Evolutionary conservation across 2,329 filamentous ascomycete species (phyloP).

Genomic region (Metarhizium album): DNA sequence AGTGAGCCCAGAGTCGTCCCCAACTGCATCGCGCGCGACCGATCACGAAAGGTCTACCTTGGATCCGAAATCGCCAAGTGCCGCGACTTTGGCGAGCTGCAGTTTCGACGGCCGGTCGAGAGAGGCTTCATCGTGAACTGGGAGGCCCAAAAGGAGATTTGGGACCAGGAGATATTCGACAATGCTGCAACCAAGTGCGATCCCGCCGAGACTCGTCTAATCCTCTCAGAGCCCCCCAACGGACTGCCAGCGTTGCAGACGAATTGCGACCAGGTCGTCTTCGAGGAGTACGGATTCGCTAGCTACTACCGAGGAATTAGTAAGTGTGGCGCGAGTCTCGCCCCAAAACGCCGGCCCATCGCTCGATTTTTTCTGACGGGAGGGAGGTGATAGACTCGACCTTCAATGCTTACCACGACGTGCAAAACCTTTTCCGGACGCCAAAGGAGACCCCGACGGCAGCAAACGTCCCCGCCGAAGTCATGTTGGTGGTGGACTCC

Average conservation of each 20-base stretch:
- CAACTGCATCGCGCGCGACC: constrained; percentile 80
- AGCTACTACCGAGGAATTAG: constrained; percentile 72
- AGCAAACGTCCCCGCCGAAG: constrained; percentile 53
- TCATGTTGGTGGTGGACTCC: constrained; percentile 79
- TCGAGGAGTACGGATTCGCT: constrained; percentile 92
- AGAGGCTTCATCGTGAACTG: constrained; percentile 94
- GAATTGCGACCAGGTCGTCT: constrained; percentile 92
- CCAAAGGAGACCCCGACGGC: constrained; percentile 34
- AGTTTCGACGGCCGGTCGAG: constrained; percentile 81
- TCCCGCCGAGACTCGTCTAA: constrained; percentile 68
- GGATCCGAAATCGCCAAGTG: constrained; percentile 69
- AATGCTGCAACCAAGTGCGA: constrained; percentile 59
- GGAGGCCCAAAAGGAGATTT: constrained; percentile 92
- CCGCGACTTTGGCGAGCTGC: constrained; percentile 79
- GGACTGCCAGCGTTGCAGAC: constrained; percentile 69
- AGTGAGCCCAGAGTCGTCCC: constrained; percentile 62
- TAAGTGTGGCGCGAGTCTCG: constrained; percentile 24
- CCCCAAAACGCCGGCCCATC: neutral
- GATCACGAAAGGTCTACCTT: constrained; percentile 68
- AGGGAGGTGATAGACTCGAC: constrained; percentile 45
- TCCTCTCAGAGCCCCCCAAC: constrained; percentile 81
- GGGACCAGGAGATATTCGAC: constrained; percentile 77
- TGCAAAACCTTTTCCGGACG: constrained; percentile 58
- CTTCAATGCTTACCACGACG: constrained; percentile 74
- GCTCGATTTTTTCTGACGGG: neutral